These are phyloP conservation scores for Volvox reticuliferus DNA, from an alignment of 139 green algal species.

Conservation along the genomic window DNA sequence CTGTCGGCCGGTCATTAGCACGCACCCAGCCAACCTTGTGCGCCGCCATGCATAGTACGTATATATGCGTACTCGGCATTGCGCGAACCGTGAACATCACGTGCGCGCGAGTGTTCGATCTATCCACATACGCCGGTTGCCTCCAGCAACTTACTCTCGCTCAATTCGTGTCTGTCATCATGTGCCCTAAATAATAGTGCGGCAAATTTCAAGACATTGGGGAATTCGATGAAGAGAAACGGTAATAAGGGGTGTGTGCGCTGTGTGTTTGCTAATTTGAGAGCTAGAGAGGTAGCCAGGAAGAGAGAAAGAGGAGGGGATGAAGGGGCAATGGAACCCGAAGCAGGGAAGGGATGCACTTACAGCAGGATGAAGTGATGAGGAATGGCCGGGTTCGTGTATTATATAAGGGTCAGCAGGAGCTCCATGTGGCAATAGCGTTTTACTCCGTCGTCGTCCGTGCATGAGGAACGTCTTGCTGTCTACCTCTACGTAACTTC, in stretches of 20 bases:
- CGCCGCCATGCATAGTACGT: not conserved
- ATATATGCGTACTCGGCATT: not conserved
- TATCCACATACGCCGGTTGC: not conserved
- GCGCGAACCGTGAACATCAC: not conserved
- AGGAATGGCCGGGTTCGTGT: not conserved
- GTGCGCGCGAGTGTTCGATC: not conserved
- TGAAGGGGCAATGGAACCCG: not conserved
- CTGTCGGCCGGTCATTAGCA: not conserved
- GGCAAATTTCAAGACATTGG: constrained; percentile 35
- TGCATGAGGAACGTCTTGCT: not conserved
- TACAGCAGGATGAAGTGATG: too few relatives aligned
- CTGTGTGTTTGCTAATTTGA: too few relatives aligned
- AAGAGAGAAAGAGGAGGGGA: not conserved
- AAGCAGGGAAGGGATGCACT: too few relatives aligned
- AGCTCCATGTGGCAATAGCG: not conserved
- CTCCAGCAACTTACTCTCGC: too few relatives aligned
- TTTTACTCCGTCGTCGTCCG: not conserved
- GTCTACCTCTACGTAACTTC: too few relatives aligned
- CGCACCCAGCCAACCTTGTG: not conserved
- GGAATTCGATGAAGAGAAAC: constrained; percentile 12
- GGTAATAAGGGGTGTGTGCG: not conserved
- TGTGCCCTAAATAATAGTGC: not conserved
- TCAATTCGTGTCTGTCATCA: not conserved
- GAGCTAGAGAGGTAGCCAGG: too few relatives aligned
- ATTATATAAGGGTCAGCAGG: not conserved